Evolutionary conservation across 108 stramenopile species (phyloP).

Genomic region (Chaetoceros tenuissimus): DNA sequence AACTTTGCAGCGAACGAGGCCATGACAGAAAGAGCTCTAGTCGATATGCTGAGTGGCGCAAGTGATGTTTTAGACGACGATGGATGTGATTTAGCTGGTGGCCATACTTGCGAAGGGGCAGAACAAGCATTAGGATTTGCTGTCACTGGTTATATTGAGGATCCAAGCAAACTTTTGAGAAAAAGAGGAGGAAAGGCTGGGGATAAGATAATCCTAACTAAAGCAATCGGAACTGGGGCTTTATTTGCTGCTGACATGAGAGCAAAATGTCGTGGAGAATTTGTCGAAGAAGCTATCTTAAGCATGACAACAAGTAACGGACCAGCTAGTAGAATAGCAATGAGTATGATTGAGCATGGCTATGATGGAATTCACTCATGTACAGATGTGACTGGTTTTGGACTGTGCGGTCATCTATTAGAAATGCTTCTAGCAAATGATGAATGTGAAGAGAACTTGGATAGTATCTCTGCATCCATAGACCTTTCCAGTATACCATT

Average conservation of each 20-base stretch:
- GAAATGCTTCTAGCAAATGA: conserved; percentile 42
- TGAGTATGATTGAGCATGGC: conserved; percentile 31
- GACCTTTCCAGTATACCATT: conserved; percentile 19
- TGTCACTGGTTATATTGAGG: conserved; percentile 27
- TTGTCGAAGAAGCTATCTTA: conserved; percentile 8
- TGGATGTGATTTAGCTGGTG: conserved; percentile 45
- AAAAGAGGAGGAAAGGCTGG: conserved; percentile 33
- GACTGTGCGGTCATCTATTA: conserved; percentile 45
- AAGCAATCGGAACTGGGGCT: conserved; percentile 54
- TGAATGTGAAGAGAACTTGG: not conserved
- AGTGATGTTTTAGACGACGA: conserved; percentile 26
- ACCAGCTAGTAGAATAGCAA: conserved; percentile 12
- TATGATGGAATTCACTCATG: conserved; percentile 16
- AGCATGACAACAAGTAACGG: conserved; percentile 14
- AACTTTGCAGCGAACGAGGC: conserved; percentile 23
- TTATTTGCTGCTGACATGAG: conserved; percentile 61
- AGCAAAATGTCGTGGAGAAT: conserved; percentile 16
- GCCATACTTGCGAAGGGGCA: conserved; percentile 60
- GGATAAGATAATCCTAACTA: conserved; percentile 46
- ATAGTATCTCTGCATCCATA: conserved; percentile 12
- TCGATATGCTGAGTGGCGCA: conserved; percentile 43
- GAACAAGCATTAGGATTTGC: conserved; percentile 48
- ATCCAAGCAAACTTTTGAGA: conserved; percentile 8
- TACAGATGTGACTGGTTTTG: conserved; percentile 71
- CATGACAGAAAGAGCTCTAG: conserved; percentile 28